Conservation (phyloP, 108 stramenopile genomes). For the Aureococcus anophagefferens region DNA sequence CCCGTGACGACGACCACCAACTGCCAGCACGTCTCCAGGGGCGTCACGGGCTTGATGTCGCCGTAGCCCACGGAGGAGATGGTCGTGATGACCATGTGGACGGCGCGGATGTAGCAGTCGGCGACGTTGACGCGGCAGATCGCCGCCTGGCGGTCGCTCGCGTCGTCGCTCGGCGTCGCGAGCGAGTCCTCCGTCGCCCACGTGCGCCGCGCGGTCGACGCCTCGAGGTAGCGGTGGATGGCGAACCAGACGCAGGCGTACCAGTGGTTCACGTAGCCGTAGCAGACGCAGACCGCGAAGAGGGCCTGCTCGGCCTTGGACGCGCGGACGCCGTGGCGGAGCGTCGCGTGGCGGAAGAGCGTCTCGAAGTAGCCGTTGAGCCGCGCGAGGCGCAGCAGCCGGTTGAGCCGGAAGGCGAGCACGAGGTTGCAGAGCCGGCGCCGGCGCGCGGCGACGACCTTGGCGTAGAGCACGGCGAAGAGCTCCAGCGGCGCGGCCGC, state of each 20-base stretch:
- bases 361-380: constrained; percentile 23
- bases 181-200: constrained; percentile 48
- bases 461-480: background rate
- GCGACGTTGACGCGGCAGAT: constrained; percentile 7
- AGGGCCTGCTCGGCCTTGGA: constrained; percentile 27
- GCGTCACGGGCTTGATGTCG: constrained; percentile 41
- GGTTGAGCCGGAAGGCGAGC: constrained; percentile 20
- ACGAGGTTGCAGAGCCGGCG: background rate
- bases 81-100: constrained; percentile 44
- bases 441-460: background rate
- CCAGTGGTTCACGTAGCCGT: constrained; percentile 44
- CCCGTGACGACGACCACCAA: constrained; percentile 34
- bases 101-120: constrained; percentile 36
- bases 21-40: constrained; percentile 44
- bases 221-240: constrained; percentile 49
- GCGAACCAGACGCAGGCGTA: constrained; percentile 50
- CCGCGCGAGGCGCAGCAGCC: constrained; percentile 28
- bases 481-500: constrained; percentile 27
- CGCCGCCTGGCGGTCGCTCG: too few species aligned
- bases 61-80: constrained; percentile 46
- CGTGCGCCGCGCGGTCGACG: constrained; percentile 18
- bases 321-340: constrained; percentile 4
- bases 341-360: constrained; percentile 2
- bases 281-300: constrained; percentile 25
- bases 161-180: background rate